phyloP scores from a whole-genome alignment of 2,329 filamentous ascomycete species.

The Dactylellina haptotyla region DNA sequence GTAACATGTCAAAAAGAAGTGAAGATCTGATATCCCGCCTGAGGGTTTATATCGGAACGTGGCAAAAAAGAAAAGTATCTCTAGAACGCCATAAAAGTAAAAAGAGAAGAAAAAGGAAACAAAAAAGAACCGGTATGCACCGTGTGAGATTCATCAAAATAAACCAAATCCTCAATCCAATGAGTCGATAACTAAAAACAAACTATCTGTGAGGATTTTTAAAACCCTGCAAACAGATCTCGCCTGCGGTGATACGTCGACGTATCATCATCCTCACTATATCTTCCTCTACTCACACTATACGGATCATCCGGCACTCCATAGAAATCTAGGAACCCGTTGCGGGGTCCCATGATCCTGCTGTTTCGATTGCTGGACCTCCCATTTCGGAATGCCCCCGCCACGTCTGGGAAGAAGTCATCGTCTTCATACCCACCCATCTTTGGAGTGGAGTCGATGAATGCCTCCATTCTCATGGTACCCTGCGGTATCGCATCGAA shows the following conservation, averaged over 20 bases:
- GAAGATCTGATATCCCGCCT: slow-evolving; percentile 29
- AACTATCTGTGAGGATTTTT: slow-evolving; percentile 30
- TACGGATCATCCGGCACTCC: slow-evolving; percentile 59
- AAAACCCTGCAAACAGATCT: slow-evolving; percentile 65
- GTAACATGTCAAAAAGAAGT: slow-evolving; percentile 34
- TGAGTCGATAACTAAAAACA: background rate
- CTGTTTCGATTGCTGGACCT: slow-evolving; percentile 56
- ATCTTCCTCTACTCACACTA: slow-evolving; percentile 59
- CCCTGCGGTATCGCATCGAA: slow-evolving; percentile 69
- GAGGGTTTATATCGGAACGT: background rate
- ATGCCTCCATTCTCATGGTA: slow-evolving; percentile 96
- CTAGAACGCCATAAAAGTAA: slow-evolving; percentile 11
- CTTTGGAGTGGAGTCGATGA: slow-evolving; percentile 71
- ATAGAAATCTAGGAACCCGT: slow-evolving; percentile 55
- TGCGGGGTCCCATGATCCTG: slow-evolving; percentile 54
- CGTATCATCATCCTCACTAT: slow-evolving; percentile 59
- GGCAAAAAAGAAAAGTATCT: background rate
- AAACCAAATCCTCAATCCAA: slow-evolving; percentile 3
- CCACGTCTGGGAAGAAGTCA: slow-evolving; percentile 51
- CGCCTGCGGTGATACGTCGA: slow-evolving; percentile 60
- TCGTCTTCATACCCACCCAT: slow-evolving; percentile 57
- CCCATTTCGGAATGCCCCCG: slow-evolving; percentile 55
- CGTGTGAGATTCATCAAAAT: slow-evolving; percentile 16
- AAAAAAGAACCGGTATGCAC: slow-evolving; percentile 6
- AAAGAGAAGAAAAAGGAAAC: background rate